Evolutionary conservation across 1,284 basidiomycete genomes (phyloP).

Genomic region (Rhodotorula sp.): DNA sequence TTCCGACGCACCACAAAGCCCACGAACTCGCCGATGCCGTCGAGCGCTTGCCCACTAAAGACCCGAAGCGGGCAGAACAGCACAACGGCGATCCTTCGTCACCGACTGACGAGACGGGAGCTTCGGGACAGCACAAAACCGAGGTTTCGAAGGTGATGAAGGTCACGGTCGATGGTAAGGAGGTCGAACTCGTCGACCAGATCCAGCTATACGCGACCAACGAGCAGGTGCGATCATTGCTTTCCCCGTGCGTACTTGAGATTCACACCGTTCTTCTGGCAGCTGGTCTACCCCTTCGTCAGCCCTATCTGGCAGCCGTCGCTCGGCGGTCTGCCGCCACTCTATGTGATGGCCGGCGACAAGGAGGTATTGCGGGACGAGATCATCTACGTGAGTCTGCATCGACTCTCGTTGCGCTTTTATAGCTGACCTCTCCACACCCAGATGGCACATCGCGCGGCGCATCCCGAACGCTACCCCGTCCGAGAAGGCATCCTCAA

Average conservation of each 20-base stretch:
- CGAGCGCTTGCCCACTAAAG: slow-evolving; percentile 11
- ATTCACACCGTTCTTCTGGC: neutral
- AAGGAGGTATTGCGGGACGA: slow-evolving; percentile 91
- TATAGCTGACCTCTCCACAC: neutral
- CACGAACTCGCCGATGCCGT: slow-evolving; percentile 26
- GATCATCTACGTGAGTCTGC: slow-evolving; percentile 70
- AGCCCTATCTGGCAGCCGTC: slow-evolving; percentile 73
- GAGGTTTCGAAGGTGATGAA: slow-evolving; percentile 29
- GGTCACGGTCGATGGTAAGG: slow-evolving; percentile 40
- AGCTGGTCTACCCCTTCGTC: slow-evolving; percentile 66
- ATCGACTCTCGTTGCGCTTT: too few relatives aligned
- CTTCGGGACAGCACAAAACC: slow-evolving; percentile 22
- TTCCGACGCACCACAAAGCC: slow-evolving; percentile 23
- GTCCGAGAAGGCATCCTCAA: slow-evolving; percentile 48
- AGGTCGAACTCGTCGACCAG: slow-evolving; percentile 54
- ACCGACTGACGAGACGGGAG: neutral
- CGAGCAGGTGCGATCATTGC: slow-evolving; percentile 59
- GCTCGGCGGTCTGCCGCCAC: slow-evolving; percentile 84
- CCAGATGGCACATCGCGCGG: slow-evolving; percentile 84
- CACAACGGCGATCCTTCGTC: neutral
- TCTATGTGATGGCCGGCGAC: slow-evolving; percentile 82
- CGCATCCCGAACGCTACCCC: slow-evolving; percentile 72
- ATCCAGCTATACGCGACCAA: slow-evolving; percentile 89
- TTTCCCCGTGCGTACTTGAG: neutral
- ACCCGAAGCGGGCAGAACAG: slow-evolving; percentile 20